Evolutionary conservation across 2,329 filamentous ascomycete species (phyloP), one percentile per base, ranked within the genome.

Genomic region (Colletotrichum simmondsii): DNA sequence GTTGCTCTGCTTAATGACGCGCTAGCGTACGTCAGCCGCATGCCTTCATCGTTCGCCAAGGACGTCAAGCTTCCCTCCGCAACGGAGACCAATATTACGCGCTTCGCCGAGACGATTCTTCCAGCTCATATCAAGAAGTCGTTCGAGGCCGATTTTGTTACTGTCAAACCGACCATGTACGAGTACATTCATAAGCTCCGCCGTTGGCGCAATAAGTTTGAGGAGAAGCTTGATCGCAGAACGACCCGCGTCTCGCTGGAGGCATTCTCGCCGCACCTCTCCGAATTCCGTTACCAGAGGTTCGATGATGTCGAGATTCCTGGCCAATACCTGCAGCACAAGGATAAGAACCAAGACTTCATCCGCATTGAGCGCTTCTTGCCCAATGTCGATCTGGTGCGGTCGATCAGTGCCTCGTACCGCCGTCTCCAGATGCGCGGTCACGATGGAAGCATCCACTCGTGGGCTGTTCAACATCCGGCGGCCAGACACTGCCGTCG

Each of bases 311-410:
- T 99, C 14, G 97, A 99, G 83, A 92, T 99, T 46, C 97, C 97
- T 3, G 97, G 97, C 0, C 97, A 99, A 81, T 99, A 99, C 82
- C 86, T 98, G 75, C 92, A 97, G 80, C 97, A 98, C 85, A 97
- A 97, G 82, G 97, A 99, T 79, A 99, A 98, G 89, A 99, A 99
- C 82, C 95, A 97, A 78, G 97, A 99, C 81, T 99, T 99, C 80
- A 93, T 99, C 76, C 93, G 95, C 58, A 98, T 99, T 76, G 97
- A 99, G 81, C 93, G 96, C 28, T 99, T 99, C 90, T 85, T 99
- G 77, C 95, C 97, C 11, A 94, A 97, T 76, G 95, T 99, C 24
- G 96, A 99, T 77, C 88, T 98, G 65, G 94, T 99, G 54, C 92
- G 97, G 68, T 94, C 93, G 11, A 95, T 97, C 77, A 95, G 95